A percentile compares a stretch with the other conserved stretches of the same genome.
Evolutionary conservation across 2,329 filamentous ascomycete species (phyloP).

Genomic region (Simplicillium sp.): DNA sequence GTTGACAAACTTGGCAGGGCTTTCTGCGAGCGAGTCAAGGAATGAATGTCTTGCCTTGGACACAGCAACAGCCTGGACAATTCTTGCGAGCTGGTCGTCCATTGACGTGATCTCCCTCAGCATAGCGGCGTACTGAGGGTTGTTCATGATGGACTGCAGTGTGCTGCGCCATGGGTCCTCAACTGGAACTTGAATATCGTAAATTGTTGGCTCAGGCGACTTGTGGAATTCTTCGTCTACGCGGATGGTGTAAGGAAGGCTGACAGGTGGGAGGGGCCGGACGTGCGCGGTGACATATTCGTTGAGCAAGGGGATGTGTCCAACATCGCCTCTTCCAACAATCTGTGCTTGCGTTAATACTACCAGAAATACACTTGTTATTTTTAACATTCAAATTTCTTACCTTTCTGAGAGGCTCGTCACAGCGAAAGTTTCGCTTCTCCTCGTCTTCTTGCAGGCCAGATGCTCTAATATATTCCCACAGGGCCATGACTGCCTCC

Average conservation of each 20-base stretch:
- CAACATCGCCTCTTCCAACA: constrained; percentile 62
- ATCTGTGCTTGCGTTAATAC: constrained; percentile 37
- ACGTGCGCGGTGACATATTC: constrained; percentile 75
- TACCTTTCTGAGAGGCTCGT: constrained; percentile 71
- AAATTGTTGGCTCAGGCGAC: constrained; percentile 68
- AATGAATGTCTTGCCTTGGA: constrained; percentile 89
- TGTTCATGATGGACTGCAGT: constrained; percentile 56
- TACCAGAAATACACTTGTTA: not conserved
- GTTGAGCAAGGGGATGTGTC: constrained; percentile 78
- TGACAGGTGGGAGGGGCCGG: constrained; percentile 68
- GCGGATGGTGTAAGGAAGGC: constrained; percentile 85
- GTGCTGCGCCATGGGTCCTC: constrained; percentile 70
- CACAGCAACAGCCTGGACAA: constrained; percentile 73
- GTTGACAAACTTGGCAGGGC: constrained; percentile 75
- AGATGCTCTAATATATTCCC: constrained; percentile 87
- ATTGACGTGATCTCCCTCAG: constrained; percentile 67
- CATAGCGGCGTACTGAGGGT: constrained; percentile 59
- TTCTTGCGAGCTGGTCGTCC: constrained; percentile 76
- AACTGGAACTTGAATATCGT: constrained; percentile 77
- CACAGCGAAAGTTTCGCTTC: constrained; percentile 84
- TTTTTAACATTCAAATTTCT: constrained; percentile 13
- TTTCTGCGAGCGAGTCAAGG: constrained; percentile 65
- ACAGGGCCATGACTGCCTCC: constrained; percentile 82
- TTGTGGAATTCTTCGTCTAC: constrained; percentile 78
- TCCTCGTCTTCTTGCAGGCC: constrained; percentile 90